Evolutionary conservation across 2,329 filamentous ascomycete genomes (phyloP).

Genomic region (Leptosphaerulina australis): DNA sequence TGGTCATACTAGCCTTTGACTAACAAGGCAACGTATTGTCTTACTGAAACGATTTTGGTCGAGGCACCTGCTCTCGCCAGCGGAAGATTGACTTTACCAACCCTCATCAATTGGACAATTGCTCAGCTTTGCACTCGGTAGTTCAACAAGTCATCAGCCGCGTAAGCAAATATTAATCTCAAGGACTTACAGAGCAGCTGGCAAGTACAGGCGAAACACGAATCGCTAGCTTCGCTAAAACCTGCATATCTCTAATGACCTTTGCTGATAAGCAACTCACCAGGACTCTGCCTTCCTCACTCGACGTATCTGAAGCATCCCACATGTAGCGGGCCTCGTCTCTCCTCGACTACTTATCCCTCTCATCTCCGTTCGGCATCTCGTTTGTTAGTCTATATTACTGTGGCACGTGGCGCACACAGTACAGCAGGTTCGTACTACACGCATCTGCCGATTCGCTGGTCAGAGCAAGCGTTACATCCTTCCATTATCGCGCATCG

Average conservation of each 20-base stretch:
- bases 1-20: too few relatives aligned
- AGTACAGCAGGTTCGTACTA: constrained; percentile 3
- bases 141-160: too few relatives aligned
- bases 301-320: constrained; percentile 2
- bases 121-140: too few relatives aligned
- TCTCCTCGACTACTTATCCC: background rate
- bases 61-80: too few relatives aligned
- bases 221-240: background rate
- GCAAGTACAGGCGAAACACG: background rate
- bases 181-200: too few relatives aligned
- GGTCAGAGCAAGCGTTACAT: constrained; percentile 9
- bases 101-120: too few relatives aligned
- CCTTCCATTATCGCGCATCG: constrained; percentile 6
- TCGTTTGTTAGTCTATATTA: constrained; percentile 5
- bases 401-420: constrained; percentile 8
- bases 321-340: background rate
- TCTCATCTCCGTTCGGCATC: background rate
- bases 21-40: too few relatives aligned
- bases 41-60: too few relatives aligned
- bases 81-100: too few relatives aligned
- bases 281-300: constrained; percentile 1
- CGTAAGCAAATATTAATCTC: too few relatives aligned
- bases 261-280: background rate
- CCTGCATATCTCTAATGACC: background rate
- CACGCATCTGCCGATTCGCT: constrained; percentile 14